These are phyloP conservation scores for Apiotrichum porosum DNA, from an alignment of 1,284 basidiomycete genomes.

Conservation along the genomic window DNA sequence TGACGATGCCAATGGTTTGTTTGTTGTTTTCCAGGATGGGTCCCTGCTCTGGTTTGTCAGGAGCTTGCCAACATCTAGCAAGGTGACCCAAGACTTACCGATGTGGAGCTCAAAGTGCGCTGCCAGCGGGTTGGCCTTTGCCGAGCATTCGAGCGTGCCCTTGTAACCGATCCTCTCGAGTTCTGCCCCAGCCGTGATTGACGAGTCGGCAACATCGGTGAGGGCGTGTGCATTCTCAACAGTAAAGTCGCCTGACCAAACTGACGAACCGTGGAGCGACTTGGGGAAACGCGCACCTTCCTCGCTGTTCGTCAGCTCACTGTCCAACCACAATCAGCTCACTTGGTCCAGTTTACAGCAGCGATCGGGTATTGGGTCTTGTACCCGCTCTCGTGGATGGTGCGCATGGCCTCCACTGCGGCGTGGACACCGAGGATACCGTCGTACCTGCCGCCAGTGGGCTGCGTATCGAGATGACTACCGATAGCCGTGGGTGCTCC, in stretches of 20 bases:
- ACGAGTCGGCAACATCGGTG: constrained; percentile 11
- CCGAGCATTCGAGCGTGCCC: constrained; percentile 2
- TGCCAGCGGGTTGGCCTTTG: constrained; percentile 18
- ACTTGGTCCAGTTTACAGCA: constrained; percentile 27
- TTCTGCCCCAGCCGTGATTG: constrained; percentile 12
- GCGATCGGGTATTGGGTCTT: constrained; percentile 17
- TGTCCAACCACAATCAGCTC: background rate
- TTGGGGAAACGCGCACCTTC: constrained; percentile 18
- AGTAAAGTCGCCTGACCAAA: constrained; percentile 21
- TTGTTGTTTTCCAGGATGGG: constrained; percentile 23
- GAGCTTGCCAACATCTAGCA: no score
- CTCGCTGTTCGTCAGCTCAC: constrained; percentile 24
- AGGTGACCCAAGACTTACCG: background rate
- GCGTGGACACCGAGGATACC: constrained; percentile 31
- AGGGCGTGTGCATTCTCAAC: constrained; percentile 6
- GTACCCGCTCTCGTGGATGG: constrained; percentile 13
- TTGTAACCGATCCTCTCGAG: constrained; percentile 16
- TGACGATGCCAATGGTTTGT: constrained; percentile 22
- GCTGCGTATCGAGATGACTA: constrained; percentile 35
- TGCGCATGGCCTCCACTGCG: constrained; percentile 24
- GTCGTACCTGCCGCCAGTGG: constrained; percentile 32
- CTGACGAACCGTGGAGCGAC: constrained; percentile 12
- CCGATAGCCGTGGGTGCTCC: constrained; percentile 30
- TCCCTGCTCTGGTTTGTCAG: constrained; percentile 22
- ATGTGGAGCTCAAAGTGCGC: constrained; percentile 39